Conservation (phyloP, 73 alveolate species). For the Stentor coeruleus region DNA sequence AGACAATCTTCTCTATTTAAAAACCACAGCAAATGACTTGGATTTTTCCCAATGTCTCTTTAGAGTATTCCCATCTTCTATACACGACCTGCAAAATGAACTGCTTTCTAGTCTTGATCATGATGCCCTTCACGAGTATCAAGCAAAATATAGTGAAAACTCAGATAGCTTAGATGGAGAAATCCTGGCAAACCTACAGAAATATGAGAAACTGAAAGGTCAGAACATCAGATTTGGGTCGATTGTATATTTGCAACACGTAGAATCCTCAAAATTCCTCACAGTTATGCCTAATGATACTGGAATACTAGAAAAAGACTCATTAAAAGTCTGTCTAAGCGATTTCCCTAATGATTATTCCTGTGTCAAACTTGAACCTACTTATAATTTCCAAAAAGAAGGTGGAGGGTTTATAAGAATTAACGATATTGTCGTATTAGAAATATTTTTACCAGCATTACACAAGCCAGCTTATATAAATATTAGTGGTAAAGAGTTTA, state of each 20-base stretch:
- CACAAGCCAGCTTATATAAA: not conserved
- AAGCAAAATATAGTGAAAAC: not conserved
- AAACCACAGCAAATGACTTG: not conserved
- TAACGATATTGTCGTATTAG: not conserved
- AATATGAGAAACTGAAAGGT: not conserved
- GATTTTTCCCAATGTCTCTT: not conserved
- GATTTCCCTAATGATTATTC: conserved; percentile 24
- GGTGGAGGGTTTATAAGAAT: conserved; percentile 21
- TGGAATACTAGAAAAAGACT: conserved; percentile 5
- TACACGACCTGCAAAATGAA: not conserved
- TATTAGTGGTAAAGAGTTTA: not conserved
- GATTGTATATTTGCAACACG: conserved; percentile 7
- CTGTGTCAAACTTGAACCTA: not conserved
- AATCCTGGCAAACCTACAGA: not conserved
- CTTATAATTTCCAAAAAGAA: conserved; percentile 17
- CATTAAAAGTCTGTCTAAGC: not conserved
- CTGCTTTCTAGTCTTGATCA: no score
- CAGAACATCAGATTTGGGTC: conserved; percentile 15
- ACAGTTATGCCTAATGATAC: not conserved
- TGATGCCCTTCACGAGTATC: not conserved
- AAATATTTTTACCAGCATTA: not conserved
- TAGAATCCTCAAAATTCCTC: conserved; percentile 4
- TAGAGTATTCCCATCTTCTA: not conserved
- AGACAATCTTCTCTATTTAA: not conserved
- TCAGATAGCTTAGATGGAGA: conserved; percentile 18